phyloP scores from a whole-genome alignment of 1,284 basidiomycete genomes.

The Rhizopogon hawkerae region DNA sequence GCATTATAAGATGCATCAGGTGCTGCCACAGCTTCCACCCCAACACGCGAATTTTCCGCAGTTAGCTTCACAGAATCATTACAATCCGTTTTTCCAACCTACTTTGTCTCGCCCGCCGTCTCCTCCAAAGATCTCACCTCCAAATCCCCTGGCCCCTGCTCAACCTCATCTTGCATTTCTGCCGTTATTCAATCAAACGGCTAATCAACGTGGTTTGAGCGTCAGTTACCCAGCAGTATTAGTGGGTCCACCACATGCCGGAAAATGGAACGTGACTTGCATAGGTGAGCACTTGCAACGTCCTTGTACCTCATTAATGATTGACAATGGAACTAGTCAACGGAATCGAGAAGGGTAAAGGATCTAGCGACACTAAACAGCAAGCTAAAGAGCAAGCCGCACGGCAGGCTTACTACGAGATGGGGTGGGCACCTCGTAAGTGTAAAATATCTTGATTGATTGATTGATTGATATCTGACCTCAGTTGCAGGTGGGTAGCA shows the following conservation, averaged over 20 bases:
- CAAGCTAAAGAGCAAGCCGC: constrained; percentile 69
- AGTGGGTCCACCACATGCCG: constrained; percentile 55
- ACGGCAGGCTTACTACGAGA: constrained; percentile 53
- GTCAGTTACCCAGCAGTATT: constrained; percentile 54
- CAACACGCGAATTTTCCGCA: constrained; percentile 17
- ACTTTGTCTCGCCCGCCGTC: constrained; percentile 21
- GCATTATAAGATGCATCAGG: constrained; percentile 10
- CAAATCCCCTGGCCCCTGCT: constrained; percentile 50
- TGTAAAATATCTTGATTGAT: constrained; percentile 4
- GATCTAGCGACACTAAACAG: constrained; percentile 56
- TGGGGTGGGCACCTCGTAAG: constrained; percentile 56
- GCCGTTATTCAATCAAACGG: constrained; percentile 65
- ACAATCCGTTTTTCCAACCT: constrained; percentile 25
- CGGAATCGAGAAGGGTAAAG: constrained; percentile 55
- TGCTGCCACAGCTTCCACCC: constrained; percentile 23
- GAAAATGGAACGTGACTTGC: constrained; percentile 57
- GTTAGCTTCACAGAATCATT: constrained; percentile 16
- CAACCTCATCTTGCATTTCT: constrained; percentile 53
- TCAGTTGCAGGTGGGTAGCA: not conserved
- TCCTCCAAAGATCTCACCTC: constrained; percentile 22
- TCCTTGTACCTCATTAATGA: constrained; percentile 2
- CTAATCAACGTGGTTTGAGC: constrained; percentile 50
- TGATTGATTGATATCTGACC: not conserved
- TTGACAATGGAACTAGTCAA: constrained; percentile 42
- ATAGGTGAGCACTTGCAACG: constrained; percentile 35